Evolutionary conservation across 306 rosid genomes (phyloP).

Genomic region (Inga leiocalycina): DNA sequence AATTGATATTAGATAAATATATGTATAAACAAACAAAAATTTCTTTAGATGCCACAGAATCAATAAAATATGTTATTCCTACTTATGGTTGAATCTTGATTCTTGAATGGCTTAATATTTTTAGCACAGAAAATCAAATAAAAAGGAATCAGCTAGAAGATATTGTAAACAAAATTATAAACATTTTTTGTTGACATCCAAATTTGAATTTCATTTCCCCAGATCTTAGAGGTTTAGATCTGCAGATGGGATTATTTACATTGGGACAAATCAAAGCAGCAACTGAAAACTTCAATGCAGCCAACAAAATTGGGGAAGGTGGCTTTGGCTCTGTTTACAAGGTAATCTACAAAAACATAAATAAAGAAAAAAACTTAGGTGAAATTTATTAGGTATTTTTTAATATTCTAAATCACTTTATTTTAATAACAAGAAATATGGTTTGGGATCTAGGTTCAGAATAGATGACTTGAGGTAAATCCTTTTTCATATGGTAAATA

Average conservation of each 20-base stretch:
- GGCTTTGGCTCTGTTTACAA: constrained; percentile 9
- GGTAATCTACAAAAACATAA: background rate
- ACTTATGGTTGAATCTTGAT: background rate
- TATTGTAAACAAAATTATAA: background rate
- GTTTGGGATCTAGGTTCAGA: background rate
- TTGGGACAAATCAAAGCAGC: constrained; percentile 1
- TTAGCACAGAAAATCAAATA: background rate
- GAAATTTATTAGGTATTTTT: background rate
- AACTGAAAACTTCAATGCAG: background rate
- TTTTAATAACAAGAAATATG: background rate
- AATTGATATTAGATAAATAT: background rate
- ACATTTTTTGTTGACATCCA: background rate
- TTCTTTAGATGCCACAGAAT: background rate
- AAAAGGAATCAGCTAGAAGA: background rate
- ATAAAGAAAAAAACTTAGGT: background rate
- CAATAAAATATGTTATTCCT: background rate
- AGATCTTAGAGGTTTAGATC: background rate
- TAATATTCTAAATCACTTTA: background rate
- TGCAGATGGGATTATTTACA: background rate
- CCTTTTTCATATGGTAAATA: background rate
- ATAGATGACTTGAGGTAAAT: background rate
- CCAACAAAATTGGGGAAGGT: constrained; percentile 11
- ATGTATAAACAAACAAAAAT: background rate
- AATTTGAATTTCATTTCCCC: background rate
- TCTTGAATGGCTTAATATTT: background rate